phyloP scores from a whole-genome alignment of 495 filamentous ascomycete genomes.

The Xylaria acuta region DNA sequence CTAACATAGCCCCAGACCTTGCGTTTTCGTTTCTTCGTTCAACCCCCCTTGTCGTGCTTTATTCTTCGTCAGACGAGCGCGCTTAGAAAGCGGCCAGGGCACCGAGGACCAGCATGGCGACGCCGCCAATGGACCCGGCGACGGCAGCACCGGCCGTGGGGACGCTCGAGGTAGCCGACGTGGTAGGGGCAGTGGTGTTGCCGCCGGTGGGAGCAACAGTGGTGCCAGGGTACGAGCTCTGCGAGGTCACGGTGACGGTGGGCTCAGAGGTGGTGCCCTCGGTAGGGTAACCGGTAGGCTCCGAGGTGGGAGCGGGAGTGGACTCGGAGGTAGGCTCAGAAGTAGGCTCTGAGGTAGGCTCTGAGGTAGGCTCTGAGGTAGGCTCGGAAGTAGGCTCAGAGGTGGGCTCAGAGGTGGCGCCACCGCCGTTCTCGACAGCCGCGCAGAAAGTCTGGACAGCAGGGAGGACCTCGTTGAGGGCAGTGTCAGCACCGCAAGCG shows the following conservation, averaged over 20 bases:
- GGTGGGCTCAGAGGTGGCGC: slow-evolving; percentile 15
- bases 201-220: neutral
- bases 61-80: neutral
- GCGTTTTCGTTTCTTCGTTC: neutral
- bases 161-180: slow-evolving; percentile 8
- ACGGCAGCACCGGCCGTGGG: slow-evolving; percentile 35
- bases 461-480: slow-evolving; percentile 48
- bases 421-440: slow-evolving; percentile 31
- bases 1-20: slow-evolving; percentile 2
- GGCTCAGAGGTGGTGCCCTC: neutral
- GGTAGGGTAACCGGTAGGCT: slow-evolving; percentile 16
- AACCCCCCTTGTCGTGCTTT: neutral
- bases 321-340: slow-evolving; percentile 6
- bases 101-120: slow-evolving; percentile 38
- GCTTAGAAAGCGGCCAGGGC: slow-evolving; percentile 40
- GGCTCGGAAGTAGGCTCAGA: neutral
- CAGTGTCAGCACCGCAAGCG: slow-evolving; percentile 43
- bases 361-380: neutral
- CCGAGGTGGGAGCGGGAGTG: neutral
- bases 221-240: slow-evolving; percentile 24
- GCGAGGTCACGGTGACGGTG: neutral
- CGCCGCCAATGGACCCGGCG: slow-evolving; percentile 30
- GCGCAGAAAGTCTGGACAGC: slow-evolving; percentile 45
- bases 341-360: neutral
- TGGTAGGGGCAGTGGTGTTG: slow-evolving; percentile 1